phyloP scores from a whole-genome alignment of 148 eudicot species.

The Drosera capensis region DNA sequence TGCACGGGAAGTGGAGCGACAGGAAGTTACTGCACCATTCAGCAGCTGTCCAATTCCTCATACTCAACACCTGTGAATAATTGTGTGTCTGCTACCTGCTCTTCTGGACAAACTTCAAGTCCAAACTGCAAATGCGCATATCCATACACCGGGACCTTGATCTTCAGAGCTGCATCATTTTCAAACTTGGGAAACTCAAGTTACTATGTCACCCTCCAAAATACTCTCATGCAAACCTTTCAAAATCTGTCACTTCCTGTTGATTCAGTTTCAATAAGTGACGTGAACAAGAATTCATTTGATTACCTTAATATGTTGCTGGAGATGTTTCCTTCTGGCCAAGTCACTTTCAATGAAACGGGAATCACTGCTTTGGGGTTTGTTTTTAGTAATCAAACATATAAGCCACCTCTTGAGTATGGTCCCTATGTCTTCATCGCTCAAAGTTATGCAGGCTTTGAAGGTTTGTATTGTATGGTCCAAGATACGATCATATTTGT shows the following conservation, averaged over 20 bases:
- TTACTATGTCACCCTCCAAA: conserved; percentile 18
- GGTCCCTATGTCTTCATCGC: conserved; percentile 33
- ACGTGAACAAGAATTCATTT: conserved; percentile 18
- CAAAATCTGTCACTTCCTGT: conserved; percentile 16
- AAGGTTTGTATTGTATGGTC: conserved; percentile 29
- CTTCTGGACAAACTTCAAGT: conserved; percentile 29
- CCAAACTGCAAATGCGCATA: conserved; percentile 50
- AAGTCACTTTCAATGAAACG: conserved; percentile 36
- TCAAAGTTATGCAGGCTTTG: conserved; percentile 16
- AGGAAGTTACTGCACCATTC: conserved; percentile 14
- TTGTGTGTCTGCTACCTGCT: conserved; percentile 26
- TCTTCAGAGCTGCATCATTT: conserved; percentile 42
- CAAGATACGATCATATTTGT: too few relatives aligned
- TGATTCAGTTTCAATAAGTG: conserved; percentile 41
- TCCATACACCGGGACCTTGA: conserved; percentile 37
- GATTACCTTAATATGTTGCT: conserved; percentile 28
- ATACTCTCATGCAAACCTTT: conserved; percentile 21
- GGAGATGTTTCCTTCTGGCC: conserved; percentile 29
- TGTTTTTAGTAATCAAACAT: conserved; percentile 46
- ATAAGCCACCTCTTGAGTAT: conserved; percentile 25
- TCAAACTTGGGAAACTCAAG: conserved; percentile 26
- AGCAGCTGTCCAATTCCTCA: conserved; percentile 11
- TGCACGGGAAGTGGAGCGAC: conserved; percentile 7
- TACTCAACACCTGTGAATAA: conserved; percentile 29
- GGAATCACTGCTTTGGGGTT: conserved; percentile 28